These are phyloP conservation scores for Macrocystidia cucumis DNA, from an alignment of 1,284 basidiomycete genomes.

Conservation along the genomic window DNA sequence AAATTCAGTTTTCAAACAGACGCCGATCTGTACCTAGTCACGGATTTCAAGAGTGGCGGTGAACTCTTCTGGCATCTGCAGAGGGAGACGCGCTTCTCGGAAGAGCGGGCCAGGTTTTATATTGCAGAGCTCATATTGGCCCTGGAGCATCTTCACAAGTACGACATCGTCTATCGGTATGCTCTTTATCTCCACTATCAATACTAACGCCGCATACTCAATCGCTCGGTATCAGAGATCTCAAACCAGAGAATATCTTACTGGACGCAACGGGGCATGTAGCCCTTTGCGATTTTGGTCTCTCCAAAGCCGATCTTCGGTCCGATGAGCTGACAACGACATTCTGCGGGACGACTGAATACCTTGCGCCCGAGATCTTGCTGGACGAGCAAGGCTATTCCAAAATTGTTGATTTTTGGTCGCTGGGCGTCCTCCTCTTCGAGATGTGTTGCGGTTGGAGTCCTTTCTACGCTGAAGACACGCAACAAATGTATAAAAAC, in stretches of 20 bases:
- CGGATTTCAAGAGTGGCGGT: constrained; percentile 98
- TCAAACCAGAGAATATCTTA: constrained; percentile 97
- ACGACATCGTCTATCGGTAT: constrained; percentile 92
- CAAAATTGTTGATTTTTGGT: constrained; percentile 99
- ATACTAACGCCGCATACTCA: background rate
- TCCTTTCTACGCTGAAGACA: constrained; percentile 99
- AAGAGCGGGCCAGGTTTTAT: constrained; percentile 93
- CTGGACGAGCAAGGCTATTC: constrained; percentile 98
- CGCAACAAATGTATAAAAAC: constrained; percentile 99
- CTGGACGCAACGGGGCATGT: constrained; percentile 96
- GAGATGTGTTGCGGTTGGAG: constrained; percentile 99
- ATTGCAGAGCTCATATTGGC: constrained; percentile 93
- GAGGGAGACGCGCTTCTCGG: constrained; percentile 87
- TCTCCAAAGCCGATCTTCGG: constrained; percentile 93
- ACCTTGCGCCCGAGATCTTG: constrained; percentile 97
- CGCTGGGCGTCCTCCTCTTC: constrained; percentile 84
- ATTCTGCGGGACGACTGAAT: constrained; percentile 96
- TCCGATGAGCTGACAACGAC: constrained; percentile 96
- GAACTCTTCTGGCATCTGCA: constrained; percentile 99
- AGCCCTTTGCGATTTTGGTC: constrained; percentile 93
- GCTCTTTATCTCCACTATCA: constrained; percentile 14
- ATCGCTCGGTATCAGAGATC: constrained; percentile 47
- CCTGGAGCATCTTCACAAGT: constrained; percentile 94
- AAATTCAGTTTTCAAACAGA: constrained; percentile 99
- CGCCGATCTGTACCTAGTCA: constrained; percentile 92